phyloP scores from a whole-genome alignment of 192 early-diverging fungal genomes.

The Geranomyces variabilis region DNA sequence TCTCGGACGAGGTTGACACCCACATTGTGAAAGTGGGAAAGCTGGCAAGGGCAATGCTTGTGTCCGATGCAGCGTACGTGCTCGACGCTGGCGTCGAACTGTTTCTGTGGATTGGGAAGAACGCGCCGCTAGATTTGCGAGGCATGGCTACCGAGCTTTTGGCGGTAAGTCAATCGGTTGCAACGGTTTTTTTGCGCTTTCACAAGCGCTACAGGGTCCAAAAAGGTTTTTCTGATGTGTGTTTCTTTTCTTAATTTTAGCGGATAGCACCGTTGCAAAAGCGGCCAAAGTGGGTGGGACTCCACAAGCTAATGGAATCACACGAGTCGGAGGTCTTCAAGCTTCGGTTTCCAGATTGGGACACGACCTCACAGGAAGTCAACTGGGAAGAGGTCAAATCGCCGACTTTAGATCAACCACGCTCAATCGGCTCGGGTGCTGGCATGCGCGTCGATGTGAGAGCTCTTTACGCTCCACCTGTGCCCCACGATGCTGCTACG shows the following conservation, averaged over 20 bases:
- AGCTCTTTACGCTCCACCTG: slow-evolving; percentile 48
- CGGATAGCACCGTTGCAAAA: slow-evolving; percentile 36
- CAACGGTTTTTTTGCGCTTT: neutral
- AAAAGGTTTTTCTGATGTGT: neutral
- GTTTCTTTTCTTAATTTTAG: slow-evolving; percentile 17
- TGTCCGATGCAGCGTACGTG: slow-evolving; percentile 45
- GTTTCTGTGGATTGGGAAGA: slow-evolving; percentile 56
- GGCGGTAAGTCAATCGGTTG: slow-evolving; percentile 37
- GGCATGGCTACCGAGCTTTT: slow-evolving; percentile 43
- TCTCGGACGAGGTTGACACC: slow-evolving; percentile 30
- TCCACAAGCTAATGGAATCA: slow-evolving; percentile 40
- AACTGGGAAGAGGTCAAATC: slow-evolving; percentile 37
- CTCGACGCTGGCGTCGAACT: slow-evolving; percentile 53
- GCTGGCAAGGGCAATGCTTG: slow-evolving; percentile 35
- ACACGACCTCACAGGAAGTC: slow-evolving; percentile 16
- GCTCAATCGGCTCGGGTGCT: neutral
- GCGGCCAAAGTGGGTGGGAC: slow-evolving; percentile 48
- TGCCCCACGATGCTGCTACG: slow-evolving; percentile 17
- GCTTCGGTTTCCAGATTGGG: slow-evolving; percentile 55
- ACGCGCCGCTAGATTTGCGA: slow-evolving; percentile 21
- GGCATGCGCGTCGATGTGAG: slow-evolving; percentile 48
- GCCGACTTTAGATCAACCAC: neutral
- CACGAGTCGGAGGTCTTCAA: slow-evolving; percentile 57
- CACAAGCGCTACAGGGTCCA: no score
- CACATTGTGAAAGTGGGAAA: slow-evolving; percentile 40